Base-by-base conservation (phyloP, 441 rosid species). In the Iberis amara region DNA sequence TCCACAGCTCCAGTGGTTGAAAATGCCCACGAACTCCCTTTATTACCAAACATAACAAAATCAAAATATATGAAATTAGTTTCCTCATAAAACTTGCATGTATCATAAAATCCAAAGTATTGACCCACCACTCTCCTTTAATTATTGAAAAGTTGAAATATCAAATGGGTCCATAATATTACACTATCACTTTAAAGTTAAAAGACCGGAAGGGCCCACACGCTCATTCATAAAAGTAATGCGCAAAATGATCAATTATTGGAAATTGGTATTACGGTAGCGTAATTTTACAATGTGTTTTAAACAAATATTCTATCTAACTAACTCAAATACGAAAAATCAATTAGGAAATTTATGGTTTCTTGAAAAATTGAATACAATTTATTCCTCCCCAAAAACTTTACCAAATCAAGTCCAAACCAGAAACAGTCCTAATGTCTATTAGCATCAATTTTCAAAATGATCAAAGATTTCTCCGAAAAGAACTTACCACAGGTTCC, bases 11-110 rank as follows among this genome's bases (percentile, higher is more conserved):
- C 89, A 44, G 88, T 62, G 0, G 95, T 63, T 40, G 98, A 83
- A 57, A 88, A 88, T 1, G 96, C 98, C 98, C 98, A 91, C 75
- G 95, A 88, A 56, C 96, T 83, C 86, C 98, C 96, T 91, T 49
- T 15, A 47, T 11, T 59, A 18, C 51, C 53, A 59, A 8, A 53
- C 15, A 53, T 6, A 52, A 27, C 11, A 21, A 13, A 10, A 4
- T 8, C 0, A 53, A 53, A 8, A 36, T n/a, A n/a, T n/a, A n/a
- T n/a, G n/a, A 37, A 39, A 53, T 57, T 37, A 30, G 11, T 56
- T 51, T 3, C 4, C 4, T 8, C 31, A 35, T 15, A 5, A 45
- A 10, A 37, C 12, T 26, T 14, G 18, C 8, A 47, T 37, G 15
- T 3, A 18, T 11, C 30, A 42, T 15, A 41, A 27, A 9, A 8